Percentiles rank a stretch among this genome's conserved stretches.
Evolutionary conservation across 495 filamentous ascomycete genomes (phyloP).

Genomic region (Podospora anserina): DNA sequence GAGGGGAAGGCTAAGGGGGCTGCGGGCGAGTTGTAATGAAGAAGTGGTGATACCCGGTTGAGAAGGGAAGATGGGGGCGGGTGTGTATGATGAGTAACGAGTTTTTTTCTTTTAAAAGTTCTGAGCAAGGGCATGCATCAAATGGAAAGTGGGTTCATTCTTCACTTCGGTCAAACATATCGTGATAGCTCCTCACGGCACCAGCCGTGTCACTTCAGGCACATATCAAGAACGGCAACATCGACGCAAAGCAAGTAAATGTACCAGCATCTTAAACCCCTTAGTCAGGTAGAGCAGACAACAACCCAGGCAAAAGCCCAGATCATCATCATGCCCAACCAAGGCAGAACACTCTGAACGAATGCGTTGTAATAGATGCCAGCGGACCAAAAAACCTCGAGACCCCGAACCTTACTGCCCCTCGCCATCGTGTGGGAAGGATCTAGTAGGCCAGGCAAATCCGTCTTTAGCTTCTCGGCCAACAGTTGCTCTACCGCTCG

Average conservation of each 20-base stretch:
- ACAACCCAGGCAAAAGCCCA: conserved; percentile 8
- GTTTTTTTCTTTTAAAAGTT: no score
- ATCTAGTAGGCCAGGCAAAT: background rate
- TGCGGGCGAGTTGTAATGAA: conserved; percentile 28
- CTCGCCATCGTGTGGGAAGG: conserved; percentile 6
- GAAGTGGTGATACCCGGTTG: conserved; percentile 9
- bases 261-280: conserved; percentile 31
- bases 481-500: conserved; percentile 53
- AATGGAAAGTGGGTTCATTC: no score
- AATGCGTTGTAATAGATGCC: conserved; percentile 6
- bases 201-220: no score
- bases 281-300: conserved; percentile 8
- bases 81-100: no score
- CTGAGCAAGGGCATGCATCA: no score
- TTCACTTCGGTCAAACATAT: no score
- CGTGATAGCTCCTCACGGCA: no score
- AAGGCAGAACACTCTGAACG: conserved; percentile 26
- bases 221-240: no score
- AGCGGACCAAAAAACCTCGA: conserved; percentile 3
- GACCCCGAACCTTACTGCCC: conserved; percentile 9
- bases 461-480: background rate
- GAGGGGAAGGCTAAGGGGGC: conserved; percentile 39
- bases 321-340: background rate
- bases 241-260: conserved; percentile 5
- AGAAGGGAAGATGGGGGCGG: no score